Conservation (phyloP, 148 eudicot genomes). For the Rhododendron vialii region DNA sequence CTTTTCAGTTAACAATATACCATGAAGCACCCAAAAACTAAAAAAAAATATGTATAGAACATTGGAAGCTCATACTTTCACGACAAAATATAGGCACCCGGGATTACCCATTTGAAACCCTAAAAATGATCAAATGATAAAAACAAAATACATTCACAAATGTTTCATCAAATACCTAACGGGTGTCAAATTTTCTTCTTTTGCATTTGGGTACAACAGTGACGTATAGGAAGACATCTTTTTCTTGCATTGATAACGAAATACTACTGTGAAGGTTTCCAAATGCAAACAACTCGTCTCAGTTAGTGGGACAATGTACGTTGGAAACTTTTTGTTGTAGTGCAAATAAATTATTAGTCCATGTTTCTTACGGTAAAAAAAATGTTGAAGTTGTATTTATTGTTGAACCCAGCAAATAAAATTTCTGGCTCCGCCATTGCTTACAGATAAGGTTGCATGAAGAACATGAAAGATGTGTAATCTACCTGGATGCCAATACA, state of each 20-base stretch:
- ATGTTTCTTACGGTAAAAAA: not conserved
- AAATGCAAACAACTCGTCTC: not conserved
- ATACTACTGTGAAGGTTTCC: not conserved
- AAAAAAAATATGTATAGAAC: no score
- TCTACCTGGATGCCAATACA: constrained; percentile 83
- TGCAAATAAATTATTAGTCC: not conserved
- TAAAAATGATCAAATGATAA: no score
- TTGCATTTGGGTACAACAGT: no score
- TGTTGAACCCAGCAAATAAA: not conserved
- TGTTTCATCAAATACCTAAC: no score
- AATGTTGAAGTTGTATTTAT: not conserved
- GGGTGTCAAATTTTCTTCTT: no score
- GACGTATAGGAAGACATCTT: not conserved
- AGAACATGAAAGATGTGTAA: constrained; percentile 87
- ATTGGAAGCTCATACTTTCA: no score
- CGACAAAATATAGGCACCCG: no score
- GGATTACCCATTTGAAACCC: no score
- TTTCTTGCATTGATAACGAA: not conserved
- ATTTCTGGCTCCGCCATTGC: not conserved
- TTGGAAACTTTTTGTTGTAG: not conserved
- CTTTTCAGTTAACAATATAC: no score
- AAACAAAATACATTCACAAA: no score
- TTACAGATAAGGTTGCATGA: constrained; percentile 79
- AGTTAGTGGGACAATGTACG: not conserved
- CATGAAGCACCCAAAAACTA: no score